Conservation (phyloP, 495 filamentous ascomycete species). For the Collariella sp. region DNA sequence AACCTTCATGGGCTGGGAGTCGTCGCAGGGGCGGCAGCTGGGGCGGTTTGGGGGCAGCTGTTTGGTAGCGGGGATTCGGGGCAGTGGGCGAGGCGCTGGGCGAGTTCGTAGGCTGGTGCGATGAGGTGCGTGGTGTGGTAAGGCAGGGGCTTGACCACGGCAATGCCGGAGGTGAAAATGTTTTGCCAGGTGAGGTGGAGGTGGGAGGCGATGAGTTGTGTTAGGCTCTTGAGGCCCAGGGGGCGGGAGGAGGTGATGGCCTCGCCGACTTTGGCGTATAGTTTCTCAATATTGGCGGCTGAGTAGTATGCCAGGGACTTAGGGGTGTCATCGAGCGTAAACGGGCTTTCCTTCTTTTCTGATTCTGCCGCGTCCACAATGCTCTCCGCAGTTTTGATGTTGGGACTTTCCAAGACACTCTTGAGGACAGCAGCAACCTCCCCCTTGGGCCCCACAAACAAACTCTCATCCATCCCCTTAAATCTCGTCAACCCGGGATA, state of each 20-base stretch:
- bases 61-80: constrained; percentile 57
- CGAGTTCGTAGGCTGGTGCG: constrained; percentile 59
- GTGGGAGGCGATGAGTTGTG: constrained; percentile 72
- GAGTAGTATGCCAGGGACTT: constrained; percentile 73
- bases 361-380: constrained; percentile 48
- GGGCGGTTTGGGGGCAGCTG: constrained; percentile 81
- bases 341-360: constrained; percentile 37
- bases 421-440: constrained; percentile 60
- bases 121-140: constrained; percentile 64
- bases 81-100: constrained; percentile 63
- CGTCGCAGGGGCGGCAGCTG: constrained; percentile 64
- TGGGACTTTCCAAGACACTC: constrained; percentile 46
- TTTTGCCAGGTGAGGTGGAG: constrained; percentile 80
- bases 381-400: constrained; percentile 47
- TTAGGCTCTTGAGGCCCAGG: constrained; percentile 53
- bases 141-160: constrained; percentile 67
- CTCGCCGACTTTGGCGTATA: constrained; percentile 58
- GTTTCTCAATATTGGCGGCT: constrained; percentile 44
- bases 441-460: constrained; percentile 65
- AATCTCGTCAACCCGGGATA: constrained; percentile 66
- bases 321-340: constrained; percentile 55
- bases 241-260: constrained; percentile 47
- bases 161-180: constrained; percentile 62
- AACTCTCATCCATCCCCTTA: constrained; percentile 57
- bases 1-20: constrained; percentile 47